Evolutionary conservation across 306 rosid genomes (phyloP).

Genomic region (Hippophae tibetana): DNA sequence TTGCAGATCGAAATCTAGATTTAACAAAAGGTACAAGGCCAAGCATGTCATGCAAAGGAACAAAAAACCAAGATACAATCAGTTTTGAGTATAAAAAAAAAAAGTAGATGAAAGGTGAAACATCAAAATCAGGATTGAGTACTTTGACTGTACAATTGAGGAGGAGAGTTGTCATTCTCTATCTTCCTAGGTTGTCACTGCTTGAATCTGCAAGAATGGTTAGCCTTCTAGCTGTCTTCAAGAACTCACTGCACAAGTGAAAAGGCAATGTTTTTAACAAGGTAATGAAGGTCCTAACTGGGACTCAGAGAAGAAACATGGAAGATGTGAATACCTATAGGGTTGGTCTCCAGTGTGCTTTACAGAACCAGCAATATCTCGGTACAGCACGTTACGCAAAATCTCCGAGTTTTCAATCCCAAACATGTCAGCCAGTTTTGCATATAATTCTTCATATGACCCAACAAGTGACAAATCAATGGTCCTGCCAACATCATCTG

Average conservation of each 20-base stretch:
- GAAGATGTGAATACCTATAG: constrained; percentile 26
- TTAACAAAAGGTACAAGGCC: no score
- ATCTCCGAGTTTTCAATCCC: constrained; percentile 27
- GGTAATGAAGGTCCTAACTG: not conserved
- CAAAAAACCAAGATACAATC: no score
- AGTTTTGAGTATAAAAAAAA: no score
- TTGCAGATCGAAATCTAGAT: no score
- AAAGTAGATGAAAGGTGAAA: no score
- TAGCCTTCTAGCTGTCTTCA: constrained; percentile 56
- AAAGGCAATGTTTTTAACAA: not conserved
- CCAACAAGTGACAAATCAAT: constrained; percentile 28
- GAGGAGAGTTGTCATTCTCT: constrained; percentile 15
- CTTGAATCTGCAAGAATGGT: constrained; percentile 27
- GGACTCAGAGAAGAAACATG: not conserved
- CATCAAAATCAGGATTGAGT: no score
- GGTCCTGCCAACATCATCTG: constrained; percentile 25
- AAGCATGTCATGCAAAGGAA: no score
- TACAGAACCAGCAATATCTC: constrained; percentile 28
- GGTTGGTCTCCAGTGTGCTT: constrained; percentile 30
- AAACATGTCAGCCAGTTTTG: constrained; percentile 40
- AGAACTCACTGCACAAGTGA: constrained; percentile 37
- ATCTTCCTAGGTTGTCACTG: constrained; percentile 19
- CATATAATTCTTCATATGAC: constrained; percentile 33
- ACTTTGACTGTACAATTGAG: not conserved
- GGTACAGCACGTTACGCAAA: constrained; percentile 30